These are phyloP conservation scores for Colletotrichum salicis DNA, from an alignment of 2,329 filamentous ascomycete genomes.

Conservation along the genomic window DNA sequence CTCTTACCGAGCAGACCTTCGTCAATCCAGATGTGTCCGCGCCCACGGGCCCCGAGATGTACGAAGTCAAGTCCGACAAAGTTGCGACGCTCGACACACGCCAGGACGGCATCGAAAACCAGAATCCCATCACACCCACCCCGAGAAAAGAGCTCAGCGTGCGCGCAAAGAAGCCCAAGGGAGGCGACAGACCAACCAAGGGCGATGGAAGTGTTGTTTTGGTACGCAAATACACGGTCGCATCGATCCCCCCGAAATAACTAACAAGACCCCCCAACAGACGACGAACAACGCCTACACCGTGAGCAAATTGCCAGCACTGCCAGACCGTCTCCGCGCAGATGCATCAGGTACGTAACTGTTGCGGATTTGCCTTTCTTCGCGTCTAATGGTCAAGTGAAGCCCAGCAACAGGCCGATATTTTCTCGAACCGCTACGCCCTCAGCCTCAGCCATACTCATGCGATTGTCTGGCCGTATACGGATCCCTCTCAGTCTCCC, in stretches of 20 bases:
- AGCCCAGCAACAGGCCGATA: slow-evolving; percentile 74
- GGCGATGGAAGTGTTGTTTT: slow-evolving; percentile 75
- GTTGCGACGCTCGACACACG: slow-evolving; percentile 56
- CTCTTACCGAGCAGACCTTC: slow-evolving; percentile 67
- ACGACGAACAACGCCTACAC: slow-evolving; percentile 86
- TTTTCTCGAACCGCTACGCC: slow-evolving; percentile 77
- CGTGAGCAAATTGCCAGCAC: slow-evolving; percentile 83
- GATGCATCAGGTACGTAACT: slow-evolving; percentile 70
- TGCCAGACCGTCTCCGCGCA: slow-evolving; percentile 80
- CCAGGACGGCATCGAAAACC: slow-evolving; percentile 59
- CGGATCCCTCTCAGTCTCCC: slow-evolving; percentile 72
- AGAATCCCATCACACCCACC: slow-evolving; percentile 42
- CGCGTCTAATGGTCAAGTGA: slow-evolving; percentile 40
- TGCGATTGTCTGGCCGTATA: slow-evolving; percentile 92
- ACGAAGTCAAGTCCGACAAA: slow-evolving; percentile 66
- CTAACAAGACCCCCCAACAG: slow-evolving; percentile 54
- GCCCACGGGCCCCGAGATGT: slow-evolving; percentile 58
- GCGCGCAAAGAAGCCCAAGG: slow-evolving; percentile 70
- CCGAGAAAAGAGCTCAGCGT: slow-evolving; percentile 66
- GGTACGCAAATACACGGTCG: slow-evolving; percentile 56
- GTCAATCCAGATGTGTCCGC: slow-evolving; percentile 57
- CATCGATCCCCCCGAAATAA: slow-evolving; percentile 14
- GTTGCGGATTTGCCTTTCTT: slow-evolving; percentile 4
- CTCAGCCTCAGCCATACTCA: slow-evolving; percentile 83
- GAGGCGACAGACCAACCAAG: slow-evolving; percentile 71